phyloP scores from a whole-genome alignment of 192 early-diverging fungal genomes.

The Chytriomyces hyalinus region DNA sequence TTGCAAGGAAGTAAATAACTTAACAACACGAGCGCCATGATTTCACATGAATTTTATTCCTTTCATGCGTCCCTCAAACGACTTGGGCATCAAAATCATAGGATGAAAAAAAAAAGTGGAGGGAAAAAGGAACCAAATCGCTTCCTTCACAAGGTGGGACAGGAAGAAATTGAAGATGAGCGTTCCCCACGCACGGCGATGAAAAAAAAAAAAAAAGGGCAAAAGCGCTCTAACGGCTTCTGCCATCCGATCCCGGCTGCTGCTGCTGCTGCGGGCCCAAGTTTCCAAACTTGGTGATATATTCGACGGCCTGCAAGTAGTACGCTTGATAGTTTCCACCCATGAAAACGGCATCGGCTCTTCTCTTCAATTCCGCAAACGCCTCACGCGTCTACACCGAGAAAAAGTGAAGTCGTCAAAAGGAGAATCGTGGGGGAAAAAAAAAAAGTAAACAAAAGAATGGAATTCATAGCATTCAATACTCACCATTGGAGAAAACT shows the following conservation, averaged over 20 bases:
- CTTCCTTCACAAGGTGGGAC: too few species aligned
- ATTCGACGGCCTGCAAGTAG: conserved; percentile 33
- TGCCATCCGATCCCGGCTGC: neutral
- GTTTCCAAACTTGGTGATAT: conserved; percentile 31
- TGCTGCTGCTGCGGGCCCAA: neutral
- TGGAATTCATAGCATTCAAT: neutral
- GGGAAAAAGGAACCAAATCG: too few species aligned
- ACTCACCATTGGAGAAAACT: conserved; percentile 57
- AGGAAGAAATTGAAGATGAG: too few species aligned
- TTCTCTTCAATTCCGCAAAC: conserved; percentile 39
- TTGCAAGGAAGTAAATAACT: too few species aligned
- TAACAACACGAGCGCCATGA: too few species aligned
- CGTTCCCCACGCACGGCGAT: too few species aligned
- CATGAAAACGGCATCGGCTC: conserved; percentile 30
- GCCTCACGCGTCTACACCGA: conserved; percentile 34
- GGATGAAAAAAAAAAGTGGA: too few species aligned
- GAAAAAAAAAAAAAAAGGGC: too few species aligned
- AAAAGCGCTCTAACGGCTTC: neutral
- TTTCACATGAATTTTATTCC: too few species aligned
- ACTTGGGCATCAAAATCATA: too few species aligned
- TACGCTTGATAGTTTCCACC: conserved; percentile 18
- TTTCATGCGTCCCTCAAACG: too few species aligned
- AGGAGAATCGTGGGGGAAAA: neutral
- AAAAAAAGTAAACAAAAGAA: neutral
- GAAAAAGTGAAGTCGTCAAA: neutral